Conservation (phyloP, 2,329 filamentous ascomycete species). For the Pseudogymnoascus sp. region DNA sequence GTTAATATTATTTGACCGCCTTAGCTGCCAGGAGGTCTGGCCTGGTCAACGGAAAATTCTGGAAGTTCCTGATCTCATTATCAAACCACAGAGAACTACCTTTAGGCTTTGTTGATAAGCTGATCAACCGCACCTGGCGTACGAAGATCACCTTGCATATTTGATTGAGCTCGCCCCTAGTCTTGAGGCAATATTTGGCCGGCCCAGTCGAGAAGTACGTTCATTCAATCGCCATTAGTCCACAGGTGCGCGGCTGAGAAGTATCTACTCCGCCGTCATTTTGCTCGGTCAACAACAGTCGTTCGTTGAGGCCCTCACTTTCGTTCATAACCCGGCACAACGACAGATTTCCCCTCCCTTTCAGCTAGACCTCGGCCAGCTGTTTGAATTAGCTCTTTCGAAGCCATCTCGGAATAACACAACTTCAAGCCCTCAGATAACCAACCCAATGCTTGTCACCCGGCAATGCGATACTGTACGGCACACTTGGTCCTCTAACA, state of each 20-base stretch:
- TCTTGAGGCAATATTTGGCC: neutral
- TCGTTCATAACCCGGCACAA: slow-evolving; percentile 8
- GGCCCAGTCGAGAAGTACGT: neutral
- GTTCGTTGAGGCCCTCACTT: slow-evolving; percentile 8
- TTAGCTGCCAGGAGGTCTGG: neutral
- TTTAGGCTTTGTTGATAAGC: neutral
- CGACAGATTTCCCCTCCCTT: slow-evolving; percentile 4
- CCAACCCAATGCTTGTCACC: slow-evolving; percentile 28
- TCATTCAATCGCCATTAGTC: neutral
- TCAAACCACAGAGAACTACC: neutral
- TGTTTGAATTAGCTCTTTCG: slow-evolving; percentile 3
- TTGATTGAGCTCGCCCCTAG: neutral
- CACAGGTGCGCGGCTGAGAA: neutral
- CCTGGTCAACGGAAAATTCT: neutral
- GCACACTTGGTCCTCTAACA: slow-evolving; percentile 31
- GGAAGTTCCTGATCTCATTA: neutral
- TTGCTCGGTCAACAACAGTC: slow-evolving; percentile 8
- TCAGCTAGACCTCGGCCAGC: slow-evolving; percentile 5
- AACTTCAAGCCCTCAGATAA: slow-evolving; percentile 7
- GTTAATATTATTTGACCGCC: neutral
- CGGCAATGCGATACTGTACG: slow-evolving; percentile 30
- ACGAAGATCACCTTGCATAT: neutral
- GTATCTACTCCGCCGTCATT: neutral
- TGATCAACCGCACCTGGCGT: neutral
- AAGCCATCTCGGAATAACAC: neutral